phyloP scores from a whole-genome alignment of 1,139 yeast genomes.

The Diutina catenulata region DNA sequence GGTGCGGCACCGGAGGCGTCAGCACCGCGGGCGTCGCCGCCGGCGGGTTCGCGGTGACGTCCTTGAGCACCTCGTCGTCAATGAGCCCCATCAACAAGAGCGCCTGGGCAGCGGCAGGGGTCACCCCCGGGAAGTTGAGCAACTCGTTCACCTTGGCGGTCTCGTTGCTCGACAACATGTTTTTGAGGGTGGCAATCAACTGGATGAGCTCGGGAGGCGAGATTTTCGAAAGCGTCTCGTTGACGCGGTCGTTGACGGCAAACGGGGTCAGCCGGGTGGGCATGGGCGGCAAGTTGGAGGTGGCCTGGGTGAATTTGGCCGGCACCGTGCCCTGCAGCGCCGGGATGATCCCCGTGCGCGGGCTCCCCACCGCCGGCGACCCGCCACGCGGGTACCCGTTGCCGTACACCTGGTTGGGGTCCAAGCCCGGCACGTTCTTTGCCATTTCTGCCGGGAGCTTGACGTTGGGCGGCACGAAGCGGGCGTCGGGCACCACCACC shows the following conservation, averaged over 20 bases:
- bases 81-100: conserved; percentile 66
- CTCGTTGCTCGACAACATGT: conserved; percentile 36
- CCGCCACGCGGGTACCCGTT: too few relatives aligned
- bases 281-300: conserved; percentile 23
- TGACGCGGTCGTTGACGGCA: conserved; percentile 38
- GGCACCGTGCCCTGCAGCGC: conserved; percentile 8
- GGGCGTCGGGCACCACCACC: conserved; percentile 2
- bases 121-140: conserved; percentile 44
- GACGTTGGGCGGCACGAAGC: conserved; percentile 2
- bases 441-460: conserved; percentile 1
- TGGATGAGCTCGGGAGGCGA: conserved; percentile 64
- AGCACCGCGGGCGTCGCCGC: conserved; percentile 14
- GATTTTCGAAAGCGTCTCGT: conserved; percentile 43
- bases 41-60: conserved; percentile 18
- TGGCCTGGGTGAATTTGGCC: conserved; percentile 29
- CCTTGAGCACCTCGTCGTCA: conserved; percentile 49
- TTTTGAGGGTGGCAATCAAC: conserved; percentile 51
- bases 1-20: conserved; percentile 9
- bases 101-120: conserved; percentile 61
- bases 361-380: too few relatives aligned
- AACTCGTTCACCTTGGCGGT: conserved; percentile 39
- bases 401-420: not conserved
- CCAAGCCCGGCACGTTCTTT: not conserved
- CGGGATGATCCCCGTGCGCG: too few relatives aligned
- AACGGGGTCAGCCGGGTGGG: conserved; percentile 24